Conservation (phyloP, 495 filamentous ascomycete species). For the Tirmania nivea region DNA sequence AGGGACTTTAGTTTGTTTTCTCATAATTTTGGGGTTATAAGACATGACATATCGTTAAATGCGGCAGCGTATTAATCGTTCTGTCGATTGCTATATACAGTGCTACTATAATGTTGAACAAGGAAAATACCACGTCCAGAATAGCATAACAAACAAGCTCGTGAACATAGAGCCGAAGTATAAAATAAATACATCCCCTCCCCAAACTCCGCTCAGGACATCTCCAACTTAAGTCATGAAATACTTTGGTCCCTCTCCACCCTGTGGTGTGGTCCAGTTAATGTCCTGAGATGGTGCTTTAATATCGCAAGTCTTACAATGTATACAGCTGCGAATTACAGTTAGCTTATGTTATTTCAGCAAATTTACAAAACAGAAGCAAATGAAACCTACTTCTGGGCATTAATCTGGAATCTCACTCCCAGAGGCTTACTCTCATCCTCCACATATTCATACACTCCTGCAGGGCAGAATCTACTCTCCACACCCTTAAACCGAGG, state of each 20-base stretch:
- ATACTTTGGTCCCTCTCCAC: constrained; percentile 93
- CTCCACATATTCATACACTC: constrained; percentile 96
- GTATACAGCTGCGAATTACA: constrained; percentile 50
- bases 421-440: constrained; percentile 58
- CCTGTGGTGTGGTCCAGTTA: constrained; percentile 85
- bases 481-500: constrained; percentile 81
- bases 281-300: constrained; percentile 98
- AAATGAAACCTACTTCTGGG: constrained; percentile 53
- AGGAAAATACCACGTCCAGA: no score
- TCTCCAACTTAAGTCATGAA: constrained; percentile 46
- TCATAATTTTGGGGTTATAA: no score
- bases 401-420: constrained; percentile 90
- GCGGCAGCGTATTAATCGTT: no score
- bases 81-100: no score
- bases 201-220: no score
- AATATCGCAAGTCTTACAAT: constrained; percentile 99
- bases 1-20: no score
- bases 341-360: constrained; percentile 15
- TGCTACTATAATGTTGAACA: no score
- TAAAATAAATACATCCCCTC: no score
- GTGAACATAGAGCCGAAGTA: no score
- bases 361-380: not conserved
- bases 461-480: constrained; percentile 97
- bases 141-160: no score
- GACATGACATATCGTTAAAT: no score